These are phyloP conservation scores for Wickerhamiella occidentalis DNA, from an alignment of 805 yeast species.

Conservation along the genomic window DNA sequence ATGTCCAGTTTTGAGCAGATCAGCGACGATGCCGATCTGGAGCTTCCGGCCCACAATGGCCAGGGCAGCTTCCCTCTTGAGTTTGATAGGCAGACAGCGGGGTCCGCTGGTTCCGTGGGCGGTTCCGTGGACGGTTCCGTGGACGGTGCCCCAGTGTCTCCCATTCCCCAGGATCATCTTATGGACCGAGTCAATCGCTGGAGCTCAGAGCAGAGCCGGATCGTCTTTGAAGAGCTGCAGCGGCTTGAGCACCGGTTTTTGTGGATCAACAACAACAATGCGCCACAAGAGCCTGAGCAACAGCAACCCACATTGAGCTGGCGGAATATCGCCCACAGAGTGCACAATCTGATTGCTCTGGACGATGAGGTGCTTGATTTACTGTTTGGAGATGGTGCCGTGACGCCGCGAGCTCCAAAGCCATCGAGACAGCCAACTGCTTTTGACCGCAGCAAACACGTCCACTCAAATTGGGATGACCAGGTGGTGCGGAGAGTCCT, in stretches of 20 bases:
- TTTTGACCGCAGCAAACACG: slow-evolving; percentile 13
- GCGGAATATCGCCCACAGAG: slow-evolving; percentile 14
- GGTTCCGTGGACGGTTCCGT: background rate
- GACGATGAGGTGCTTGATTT: slow-evolving; percentile 30
- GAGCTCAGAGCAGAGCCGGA: slow-evolving; percentile 31
- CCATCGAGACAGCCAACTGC: background rate
- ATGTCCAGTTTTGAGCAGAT: background rate
- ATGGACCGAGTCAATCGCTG: slow-evolving; percentile 32
- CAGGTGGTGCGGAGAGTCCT: slow-evolving; percentile 5
- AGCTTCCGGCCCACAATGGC: slow-evolving; percentile 29
- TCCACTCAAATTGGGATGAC: slow-evolving; percentile 15
- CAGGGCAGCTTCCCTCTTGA: slow-evolving; percentile 23
- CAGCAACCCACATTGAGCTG: slow-evolving; percentile 8
- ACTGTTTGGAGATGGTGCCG: slow-evolving; percentile 24
- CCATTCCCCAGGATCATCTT: slow-evolving; percentile 19
- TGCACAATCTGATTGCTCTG: slow-evolving; percentile 25
- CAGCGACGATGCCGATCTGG: slow-evolving; percentile 26
- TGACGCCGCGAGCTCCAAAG: slow-evolving; percentile 1
- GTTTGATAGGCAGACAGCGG: too few species aligned
- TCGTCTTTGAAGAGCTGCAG: slow-evolving; percentile 24
- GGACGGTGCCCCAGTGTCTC: background rate
- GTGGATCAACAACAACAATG: slow-evolving; percentile 2
- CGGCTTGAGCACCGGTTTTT: slow-evolving; percentile 18
- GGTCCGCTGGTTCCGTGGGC: background rate
- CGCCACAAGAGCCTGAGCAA: background rate